These are phyloP conservation scores for Trichoderma virens DNA, from an alignment of 495 filamentous ascomycete genomes.

Conservation along the genomic window DNA sequence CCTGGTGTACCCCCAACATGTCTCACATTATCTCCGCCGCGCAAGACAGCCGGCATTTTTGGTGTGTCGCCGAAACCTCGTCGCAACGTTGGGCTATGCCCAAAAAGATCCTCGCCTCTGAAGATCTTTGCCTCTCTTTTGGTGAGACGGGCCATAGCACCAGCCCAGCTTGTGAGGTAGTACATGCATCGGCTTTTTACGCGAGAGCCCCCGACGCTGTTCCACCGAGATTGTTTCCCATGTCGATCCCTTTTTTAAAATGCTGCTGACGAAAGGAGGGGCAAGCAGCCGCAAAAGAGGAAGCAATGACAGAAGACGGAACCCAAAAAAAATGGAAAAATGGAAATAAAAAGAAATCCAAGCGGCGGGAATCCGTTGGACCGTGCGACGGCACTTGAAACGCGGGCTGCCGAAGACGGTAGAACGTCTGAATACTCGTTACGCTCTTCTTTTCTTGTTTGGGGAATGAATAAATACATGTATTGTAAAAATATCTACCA, in stretches of 20 bases:
- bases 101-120: not conserved
- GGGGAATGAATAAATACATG: too few relatives aligned
- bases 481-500: not conserved
- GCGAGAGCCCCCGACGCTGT: not conserved
- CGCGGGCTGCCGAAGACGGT: conserved; percentile 1
- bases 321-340: too few relatives aligned
- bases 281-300: not conserved
- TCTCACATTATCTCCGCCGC: conserved; percentile 3
- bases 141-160: not conserved
- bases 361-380: not conserved
- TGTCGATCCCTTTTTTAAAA: not conserved
- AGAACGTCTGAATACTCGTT: not conserved
- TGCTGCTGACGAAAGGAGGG: not conserved
- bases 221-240: not conserved
- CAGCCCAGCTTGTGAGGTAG: not conserved
- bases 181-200: not conserved
- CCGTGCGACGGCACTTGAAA: conserved; percentile 7
- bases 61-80: too few relatives aligned
- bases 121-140: not conserved
- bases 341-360: too few relatives aligned
- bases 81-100: not conserved
- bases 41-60: not conserved
- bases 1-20: not conserved
- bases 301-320: not conserved
- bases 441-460: too few relatives aligned